Evolutionary conservation across 1,139 yeast genomes (phyloP).

Genomic region (Hyphopichia wangnamkhiaoensis): DNA sequence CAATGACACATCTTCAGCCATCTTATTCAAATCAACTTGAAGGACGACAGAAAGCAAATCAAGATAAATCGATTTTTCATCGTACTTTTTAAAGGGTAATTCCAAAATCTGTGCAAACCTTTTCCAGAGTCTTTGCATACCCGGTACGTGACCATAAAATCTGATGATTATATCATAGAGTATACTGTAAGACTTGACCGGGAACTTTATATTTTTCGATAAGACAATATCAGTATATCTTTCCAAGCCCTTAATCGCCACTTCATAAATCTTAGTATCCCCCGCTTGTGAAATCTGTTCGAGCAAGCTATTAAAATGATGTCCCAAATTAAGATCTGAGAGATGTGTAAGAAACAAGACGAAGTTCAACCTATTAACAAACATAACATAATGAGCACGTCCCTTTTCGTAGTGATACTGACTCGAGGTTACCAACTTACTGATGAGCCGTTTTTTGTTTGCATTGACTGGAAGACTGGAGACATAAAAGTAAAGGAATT

Average conservation of each 20-base stretch:
- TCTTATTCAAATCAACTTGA: slow-evolving; percentile 4
- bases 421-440: slow-evolving; percentile 42
- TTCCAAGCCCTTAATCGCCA: slow-evolving; percentile 26
- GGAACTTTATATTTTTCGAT: slow-evolving; percentile 16
- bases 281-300: slow-evolving; percentile 21
- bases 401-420: slow-evolving; percentile 30
- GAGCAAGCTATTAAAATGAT: slow-evolving; percentile 30
- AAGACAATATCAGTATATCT: slow-evolving; percentile 22
- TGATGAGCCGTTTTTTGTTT: slow-evolving; percentile 34
- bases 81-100: slow-evolving; percentile 6
- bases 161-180: slow-evolving; percentile 14
- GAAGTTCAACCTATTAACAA: slow-evolving; percentile 40
- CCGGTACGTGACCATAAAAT: slow-evolving; percentile 16
- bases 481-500: slow-evolving; percentile 33
- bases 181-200: slow-evolving; percentile 20
- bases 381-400: slow-evolving; percentile 30
- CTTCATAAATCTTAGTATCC: slow-evolving; percentile 27
- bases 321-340: slow-evolving; percentile 34
- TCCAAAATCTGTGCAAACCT: slow-evolving; percentile 16
- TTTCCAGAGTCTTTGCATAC: slow-evolving; percentile 19
- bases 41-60: slow-evolving; percentile 2
- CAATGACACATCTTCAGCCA: slow-evolving; percentile 7
- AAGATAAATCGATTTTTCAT: background rate
- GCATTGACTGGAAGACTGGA: slow-evolving; percentile 28
- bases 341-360: slow-evolving; percentile 34